phyloP scores from a whole-genome alignment of 768 basidiomycete species.

The Phaffia australis region DNA sequence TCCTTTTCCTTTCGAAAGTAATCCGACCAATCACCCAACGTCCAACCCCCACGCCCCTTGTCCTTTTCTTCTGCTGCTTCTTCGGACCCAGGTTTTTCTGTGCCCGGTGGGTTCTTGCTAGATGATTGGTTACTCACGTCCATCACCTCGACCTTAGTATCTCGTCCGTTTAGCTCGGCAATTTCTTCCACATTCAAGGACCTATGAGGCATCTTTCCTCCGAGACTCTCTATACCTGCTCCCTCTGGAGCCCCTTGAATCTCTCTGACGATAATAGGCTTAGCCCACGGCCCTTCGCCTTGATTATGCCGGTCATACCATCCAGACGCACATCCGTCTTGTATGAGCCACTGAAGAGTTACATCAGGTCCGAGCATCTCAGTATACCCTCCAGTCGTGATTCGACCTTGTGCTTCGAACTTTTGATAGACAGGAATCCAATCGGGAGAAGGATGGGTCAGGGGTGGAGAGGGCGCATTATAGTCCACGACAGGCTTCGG shows the following conservation, averaged over 20 bases:
- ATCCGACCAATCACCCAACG: slow-evolving; percentile 76
- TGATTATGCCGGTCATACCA: slow-evolving; percentile 9
- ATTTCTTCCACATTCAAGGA: slow-evolving; percentile 17
- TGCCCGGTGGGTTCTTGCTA: slow-evolving; percentile 11
- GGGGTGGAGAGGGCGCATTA: too few species aligned
- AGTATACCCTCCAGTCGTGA: slow-evolving; percentile 3
- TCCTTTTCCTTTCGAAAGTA: slow-evolving; percentile 48
- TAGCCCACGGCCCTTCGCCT: background rate
- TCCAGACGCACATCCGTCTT: background rate
- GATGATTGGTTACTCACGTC: slow-evolving; percentile 17
- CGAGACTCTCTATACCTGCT: slow-evolving; percentile 3
- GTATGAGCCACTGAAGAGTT: background rate
- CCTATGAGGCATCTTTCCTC: slow-evolving; percentile 13
- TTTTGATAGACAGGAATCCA: too few species aligned
- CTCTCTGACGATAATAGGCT: background rate
- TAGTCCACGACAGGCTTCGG: too few species aligned
- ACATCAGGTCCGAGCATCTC: slow-evolving; percentile 12
- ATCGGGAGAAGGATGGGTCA: too few species aligned
- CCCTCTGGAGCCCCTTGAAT: background rate
- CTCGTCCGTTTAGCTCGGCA: slow-evolving; percentile 14
- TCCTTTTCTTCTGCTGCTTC: slow-evolving; percentile 36
- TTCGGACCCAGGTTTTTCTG: background rate
- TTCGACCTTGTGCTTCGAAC: too few species aligned
- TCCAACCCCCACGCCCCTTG: slow-evolving; percentile 47
- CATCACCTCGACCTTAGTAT: slow-evolving; percentile 21